Evolutionary conservation across 495 filamentous ascomycete species (phyloP), one percentile per base, ranked within the genome.

Genomic region (Penicillium egyptiacum): DNA sequence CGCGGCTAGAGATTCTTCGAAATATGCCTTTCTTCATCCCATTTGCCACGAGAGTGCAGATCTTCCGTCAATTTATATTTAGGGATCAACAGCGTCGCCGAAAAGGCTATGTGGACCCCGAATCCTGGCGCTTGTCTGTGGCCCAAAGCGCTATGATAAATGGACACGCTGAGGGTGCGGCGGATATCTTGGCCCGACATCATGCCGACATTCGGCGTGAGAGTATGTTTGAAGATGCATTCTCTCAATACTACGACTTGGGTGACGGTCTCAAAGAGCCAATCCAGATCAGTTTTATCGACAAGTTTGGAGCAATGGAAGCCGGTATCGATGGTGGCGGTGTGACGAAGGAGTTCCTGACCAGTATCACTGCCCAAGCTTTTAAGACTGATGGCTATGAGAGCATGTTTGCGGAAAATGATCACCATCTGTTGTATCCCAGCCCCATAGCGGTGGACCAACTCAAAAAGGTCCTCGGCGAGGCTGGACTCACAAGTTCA

Each of bases 11-110:
- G 71, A 90, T 99, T 14, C 73, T 99, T 30, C 86, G 91, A 45
- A 92, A 98, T 64, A 93, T 99, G 88, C 95, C 94, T 0, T 99
- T 98, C 64, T 89, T 93, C 61, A 95, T 98, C 51, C 94, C 94
- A 0, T 99, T 99, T 57, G 79, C 86, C 8, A 95, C 90, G 3
- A 81, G 94, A 37, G 94, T 99, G 9, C 86, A 95, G 63, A 93
- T 98, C 26, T 99, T 98, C 69, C 83, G 94, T 23, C 81, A 96
- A 68, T 99, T 98, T 65, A 91, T 98, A 31, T 70, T 78, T 31
- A 78, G 90, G 2, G 94, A 98, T 73, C 92, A 95, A 66, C 70
- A 84, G 51, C 82, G 86, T 52, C 81, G 94, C 60, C 79, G 94
- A 45, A 81, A 83, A 39, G 93, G 93, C 2, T 78, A 82, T 58